A percentile compares a stretch with the other conserved stretches of the same genome.
Evolutionary conservation across 805 yeast genomes (phyloP).

Genomic region (Candida silvicultrix): DNA sequence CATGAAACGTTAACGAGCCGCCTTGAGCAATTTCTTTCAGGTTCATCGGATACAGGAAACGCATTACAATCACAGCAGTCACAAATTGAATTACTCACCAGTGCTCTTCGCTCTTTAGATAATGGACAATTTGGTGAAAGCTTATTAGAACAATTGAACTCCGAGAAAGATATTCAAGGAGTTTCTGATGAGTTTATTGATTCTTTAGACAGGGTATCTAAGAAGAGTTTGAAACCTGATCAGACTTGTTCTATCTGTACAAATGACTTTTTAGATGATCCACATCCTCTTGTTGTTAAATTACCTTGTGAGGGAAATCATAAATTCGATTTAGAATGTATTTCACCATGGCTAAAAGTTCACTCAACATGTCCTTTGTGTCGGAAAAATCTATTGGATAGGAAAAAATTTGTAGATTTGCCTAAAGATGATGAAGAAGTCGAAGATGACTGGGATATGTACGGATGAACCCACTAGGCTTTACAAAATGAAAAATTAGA

Average conservation of each 20-base stretch:
- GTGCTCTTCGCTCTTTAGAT: conserved; percentile 12
- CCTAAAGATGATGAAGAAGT: conserved; percentile 35
- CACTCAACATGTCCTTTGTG: conserved; percentile 83
- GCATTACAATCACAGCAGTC: conserved; percentile 16
- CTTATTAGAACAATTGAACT: conserved; percentile 19
- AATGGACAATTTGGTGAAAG: conserved; percentile 18
- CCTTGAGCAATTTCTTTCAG: conserved; percentile 10
- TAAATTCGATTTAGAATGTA: conserved; percentile 82
- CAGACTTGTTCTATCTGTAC: conserved; percentile 87
- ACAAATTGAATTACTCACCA: conserved; percentile 11
- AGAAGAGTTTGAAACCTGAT: conserved; percentile 32
- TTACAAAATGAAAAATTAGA: neutral
- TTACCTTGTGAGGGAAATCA: conserved; percentile 64
- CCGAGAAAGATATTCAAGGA: conserved; percentile 33
- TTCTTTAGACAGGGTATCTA: conserved; percentile 63
- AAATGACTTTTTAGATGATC: conserved; percentile 59
- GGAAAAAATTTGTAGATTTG: conserved; percentile 29
- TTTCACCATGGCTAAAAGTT: conserved; percentile 79
- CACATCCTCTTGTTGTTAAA: conserved; percentile 72
- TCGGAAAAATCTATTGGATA: conserved; percentile 59
- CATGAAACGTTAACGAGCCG: conserved; percentile 15
- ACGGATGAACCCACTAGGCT: conserved; percentile 39
- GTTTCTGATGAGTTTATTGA: conserved; percentile 70
- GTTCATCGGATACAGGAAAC: conserved; percentile 6
- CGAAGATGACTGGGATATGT: conserved; percentile 75